Evolutionary conservation across 331 rosid species (phyloP).

Genomic region (Erythrophleum ivorense): DNA sequence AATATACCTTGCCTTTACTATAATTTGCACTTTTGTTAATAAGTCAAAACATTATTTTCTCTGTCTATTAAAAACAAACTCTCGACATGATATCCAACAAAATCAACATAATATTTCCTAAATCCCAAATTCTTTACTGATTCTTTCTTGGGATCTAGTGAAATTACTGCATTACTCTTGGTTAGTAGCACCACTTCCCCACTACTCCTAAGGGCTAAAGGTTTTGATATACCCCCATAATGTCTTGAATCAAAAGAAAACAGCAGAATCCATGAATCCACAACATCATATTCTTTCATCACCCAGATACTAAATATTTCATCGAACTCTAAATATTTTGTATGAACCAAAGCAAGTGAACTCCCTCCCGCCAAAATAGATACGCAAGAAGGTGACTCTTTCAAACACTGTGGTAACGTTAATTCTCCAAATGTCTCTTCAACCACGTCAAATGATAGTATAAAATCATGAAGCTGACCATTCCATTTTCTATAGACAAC

Average conservation of each 20-base stretch:
- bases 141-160: background rate
- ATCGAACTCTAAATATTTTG: background rate
- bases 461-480: background rate
- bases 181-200: background rate
- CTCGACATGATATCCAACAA: too few relatives aligned
- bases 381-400: too few relatives aligned
- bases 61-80: too few relatives aligned
- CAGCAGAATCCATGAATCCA: background rate
- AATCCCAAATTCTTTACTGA: background rate
- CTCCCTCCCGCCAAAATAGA: background rate
- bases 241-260: background rate
- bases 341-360: background rate
- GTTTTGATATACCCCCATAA: background rate
- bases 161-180: background rate
- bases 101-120: too few relatives aligned
- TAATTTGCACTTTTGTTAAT: too few relatives aligned
- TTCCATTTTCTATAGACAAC: background rate
- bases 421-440: constrained; percentile 15
- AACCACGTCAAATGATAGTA: background rate
- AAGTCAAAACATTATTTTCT: too few relatives aligned
- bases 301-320: background rate
- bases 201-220: background rate
- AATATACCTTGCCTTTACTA: too few relatives aligned
- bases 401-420: background rate
- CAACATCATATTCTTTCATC: background rate